Evolutionary conservation across 169 alveolate species (phyloP), one percentile per base, ranked within the genome.

Genomic region (Prorocentrum cordatum): DNA sequence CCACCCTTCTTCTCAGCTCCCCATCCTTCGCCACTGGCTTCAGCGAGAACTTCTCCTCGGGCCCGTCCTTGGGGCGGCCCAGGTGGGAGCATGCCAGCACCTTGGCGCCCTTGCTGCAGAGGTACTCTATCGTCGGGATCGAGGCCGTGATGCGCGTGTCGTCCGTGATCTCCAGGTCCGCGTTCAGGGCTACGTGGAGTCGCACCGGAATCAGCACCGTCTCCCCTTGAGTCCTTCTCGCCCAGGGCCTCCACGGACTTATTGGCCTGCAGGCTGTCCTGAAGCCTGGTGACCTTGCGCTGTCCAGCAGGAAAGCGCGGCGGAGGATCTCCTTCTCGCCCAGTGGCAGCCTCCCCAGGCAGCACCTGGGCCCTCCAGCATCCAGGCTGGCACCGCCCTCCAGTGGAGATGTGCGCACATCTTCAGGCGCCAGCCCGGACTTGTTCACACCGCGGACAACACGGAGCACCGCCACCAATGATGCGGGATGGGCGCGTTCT

Each of bases 361-460:
- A n/a, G n/a, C n/a, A n/a, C n/a, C n/a, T n/a, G n/a, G n/a, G n/a
- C n/a, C n/a, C n/a, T n/a, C n/a, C n/a, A n/a, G n/a, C n/a, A n/a
- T n/a, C 99, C 26, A 98, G 93, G 7, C 99, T 96, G 12, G 99
- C 99, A 5, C 99, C 99, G 27, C 99, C 99, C 99, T 22, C 99
- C 99, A 20, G 99, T 98, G 71, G 98, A 95, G 20, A 98, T 97
- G 87, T 97, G 99, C 38, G 98, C n/a, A n/a, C 95, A 72, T 97
- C 92, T 59, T 93, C 91, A 58, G 92, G 91, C 45, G 95, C 94
- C 39, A 95, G 93, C 50, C 96, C 96, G 54, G 95, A 93, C 54
- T 93, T 92, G 91, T 95, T 96, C 1, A 97, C 97, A 27, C 97
- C 93, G 26, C n/a, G n/a, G n/a, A n/a, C n/a, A 97, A 93, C 26